phyloP scores from a whole-genome alignment of 1,284 basidiomycete genomes.

The Mycena sp. region DNA sequence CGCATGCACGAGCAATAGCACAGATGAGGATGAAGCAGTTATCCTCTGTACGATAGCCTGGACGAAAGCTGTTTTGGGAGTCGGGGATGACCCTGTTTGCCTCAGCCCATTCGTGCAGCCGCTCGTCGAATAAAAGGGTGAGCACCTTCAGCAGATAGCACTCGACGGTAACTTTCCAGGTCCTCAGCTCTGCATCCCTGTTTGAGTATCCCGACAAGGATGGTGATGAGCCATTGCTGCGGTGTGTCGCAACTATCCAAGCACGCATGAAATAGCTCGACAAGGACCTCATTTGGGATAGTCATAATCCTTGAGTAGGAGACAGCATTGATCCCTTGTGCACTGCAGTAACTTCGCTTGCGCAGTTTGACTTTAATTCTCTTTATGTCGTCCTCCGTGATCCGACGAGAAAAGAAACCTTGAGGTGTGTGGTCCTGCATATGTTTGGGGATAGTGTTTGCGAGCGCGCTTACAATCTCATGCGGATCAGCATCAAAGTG shows the following conservation, averaged over 20 bases:
- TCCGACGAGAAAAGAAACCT: not conserved
- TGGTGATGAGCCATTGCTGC: slow-evolving; percentile 30
- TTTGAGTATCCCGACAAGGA: slow-evolving; percentile 25
- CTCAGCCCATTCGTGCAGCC: slow-evolving; percentile 1
- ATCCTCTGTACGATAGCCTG: not conserved
- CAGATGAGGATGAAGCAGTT: not conserved
- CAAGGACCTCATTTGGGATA: slow-evolving; percentile 29
- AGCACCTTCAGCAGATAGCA: slow-evolving; percentile 18
- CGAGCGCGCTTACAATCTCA: not conserved
- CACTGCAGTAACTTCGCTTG: not conserved
- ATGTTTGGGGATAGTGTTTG: not conserved
- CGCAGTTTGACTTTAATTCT: slow-evolving; percentile 6
- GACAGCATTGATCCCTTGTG: slow-evolving; percentile 16
- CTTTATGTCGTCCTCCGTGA: not conserved
- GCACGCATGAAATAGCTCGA: slow-evolving; percentile 35
- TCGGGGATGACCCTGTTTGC: not conserved
- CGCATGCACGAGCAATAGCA: not conserved
- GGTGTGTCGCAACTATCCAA: slow-evolving; percentile 28
- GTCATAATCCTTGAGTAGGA: slow-evolving; percentile 24
- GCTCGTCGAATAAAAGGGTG: slow-evolving; percentile 8
- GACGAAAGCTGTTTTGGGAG: slow-evolving; percentile 8
- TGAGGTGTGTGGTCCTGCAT: not conserved
- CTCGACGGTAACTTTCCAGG: slow-evolving; percentile 16
- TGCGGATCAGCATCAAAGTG: not conserved
- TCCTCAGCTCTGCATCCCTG: not conserved